phyloP scores from a whole-genome alignment of 164 flowering plant species.

The Kalanchoe fedtschenkoi region DNA sequence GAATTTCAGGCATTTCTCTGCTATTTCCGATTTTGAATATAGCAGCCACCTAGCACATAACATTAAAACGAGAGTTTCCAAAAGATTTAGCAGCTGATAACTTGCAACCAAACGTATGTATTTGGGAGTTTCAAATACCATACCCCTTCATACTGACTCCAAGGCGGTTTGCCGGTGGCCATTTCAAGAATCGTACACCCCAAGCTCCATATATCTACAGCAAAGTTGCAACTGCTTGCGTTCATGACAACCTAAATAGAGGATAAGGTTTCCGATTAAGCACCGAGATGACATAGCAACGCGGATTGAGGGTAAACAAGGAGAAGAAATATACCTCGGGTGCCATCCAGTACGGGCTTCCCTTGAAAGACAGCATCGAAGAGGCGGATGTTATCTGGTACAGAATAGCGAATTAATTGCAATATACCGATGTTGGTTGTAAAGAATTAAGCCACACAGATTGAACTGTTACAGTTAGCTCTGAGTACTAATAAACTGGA shows the following conservation, averaged over 20 bases:
- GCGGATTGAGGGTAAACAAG: slow-evolving; percentile 5
- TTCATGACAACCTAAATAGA: slow-evolving; percentile 78
- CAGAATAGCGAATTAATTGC: slow-evolving; percentile 12
- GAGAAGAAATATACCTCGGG: slow-evolving; percentile 55
- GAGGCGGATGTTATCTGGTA: slow-evolving; percentile 47
- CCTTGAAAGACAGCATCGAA: slow-evolving; percentile 89
- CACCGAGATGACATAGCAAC: neutral
- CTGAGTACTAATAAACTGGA: neutral
- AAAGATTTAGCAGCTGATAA: slow-evolving; percentile 9
- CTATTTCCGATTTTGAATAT: slow-evolving; percentile 97
- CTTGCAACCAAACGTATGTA: neutral
- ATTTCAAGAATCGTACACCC: slow-evolving; percentile 96
- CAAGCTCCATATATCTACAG: slow-evolving; percentile 96
- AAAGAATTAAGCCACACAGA: neutral
- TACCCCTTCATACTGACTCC: slow-evolving; percentile 98
- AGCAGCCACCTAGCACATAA: slow-evolving; percentile 66
- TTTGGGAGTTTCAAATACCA: slow-evolving; percentile 11
- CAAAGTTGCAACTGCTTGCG: slow-evolving; percentile 62
- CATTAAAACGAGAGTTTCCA: neutral
- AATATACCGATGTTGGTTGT: neutral
- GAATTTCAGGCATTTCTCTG: slow-evolving; percentile 80
- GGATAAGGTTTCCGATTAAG: neutral
- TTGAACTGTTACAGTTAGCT: neutral
- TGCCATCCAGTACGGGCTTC: slow-evolving; percentile 99
- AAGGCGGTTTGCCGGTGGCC: slow-evolving; percentile 95